Evolutionary conservation across 2,329 filamentous ascomycete genomes (phyloP).

Genomic region (Penicillium sp.): DNA sequence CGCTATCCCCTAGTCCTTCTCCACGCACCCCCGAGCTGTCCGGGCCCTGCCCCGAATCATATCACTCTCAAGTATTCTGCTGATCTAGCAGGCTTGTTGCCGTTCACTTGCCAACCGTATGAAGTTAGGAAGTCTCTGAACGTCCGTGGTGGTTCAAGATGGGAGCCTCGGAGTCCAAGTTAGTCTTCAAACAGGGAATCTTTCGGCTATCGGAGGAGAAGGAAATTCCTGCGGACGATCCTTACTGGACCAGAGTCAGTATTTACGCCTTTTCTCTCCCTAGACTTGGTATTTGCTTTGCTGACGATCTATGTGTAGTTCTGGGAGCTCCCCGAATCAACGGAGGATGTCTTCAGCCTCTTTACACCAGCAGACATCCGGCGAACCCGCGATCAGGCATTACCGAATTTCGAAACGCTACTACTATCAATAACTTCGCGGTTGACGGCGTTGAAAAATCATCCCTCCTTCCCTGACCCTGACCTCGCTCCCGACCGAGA

Average conservation of each 20-base stretch:
- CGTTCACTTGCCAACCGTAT: conserved; percentile 25
- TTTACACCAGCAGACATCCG: conserved; percentile 90
- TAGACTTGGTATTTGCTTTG: not conserved
- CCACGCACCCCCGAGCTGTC: conserved; percentile 19
- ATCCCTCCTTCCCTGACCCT: conserved; percentile 86
- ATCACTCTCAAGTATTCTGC: not conserved
- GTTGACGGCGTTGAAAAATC: conserved; percentile 80
- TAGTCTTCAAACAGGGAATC: conserved; percentile 98
- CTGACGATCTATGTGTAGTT: conserved; percentile 64
- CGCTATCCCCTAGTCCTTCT: conserved; percentile 18
- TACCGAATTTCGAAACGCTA: conserved; percentile 88
- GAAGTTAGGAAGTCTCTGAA: conserved; percentile 32
- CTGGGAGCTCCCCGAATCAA: conserved; percentile 94
- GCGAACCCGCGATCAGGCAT: conserved; percentile 79
- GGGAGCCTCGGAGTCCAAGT: conserved; percentile 98
- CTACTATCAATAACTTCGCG: conserved; percentile 83
- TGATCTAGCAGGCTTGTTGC: not conserved
- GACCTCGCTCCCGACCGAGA: conserved; percentile 83
- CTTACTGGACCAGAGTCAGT: conserved; percentile 81
- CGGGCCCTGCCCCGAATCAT: conserved; percentile 8
- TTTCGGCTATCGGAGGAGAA: conserved; percentile 93
- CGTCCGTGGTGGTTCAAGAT: conserved; percentile 57
- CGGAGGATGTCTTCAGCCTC: conserved; percentile 95
- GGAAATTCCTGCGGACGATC: conserved; percentile 83
- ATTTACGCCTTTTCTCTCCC: conserved; percentile 44